Evolutionary conservation across 2,329 filamentous ascomycete species (phyloP), one percentile per base, ranked within the genome.

Genomic region (Arachnopeziza araneosa): DNA sequence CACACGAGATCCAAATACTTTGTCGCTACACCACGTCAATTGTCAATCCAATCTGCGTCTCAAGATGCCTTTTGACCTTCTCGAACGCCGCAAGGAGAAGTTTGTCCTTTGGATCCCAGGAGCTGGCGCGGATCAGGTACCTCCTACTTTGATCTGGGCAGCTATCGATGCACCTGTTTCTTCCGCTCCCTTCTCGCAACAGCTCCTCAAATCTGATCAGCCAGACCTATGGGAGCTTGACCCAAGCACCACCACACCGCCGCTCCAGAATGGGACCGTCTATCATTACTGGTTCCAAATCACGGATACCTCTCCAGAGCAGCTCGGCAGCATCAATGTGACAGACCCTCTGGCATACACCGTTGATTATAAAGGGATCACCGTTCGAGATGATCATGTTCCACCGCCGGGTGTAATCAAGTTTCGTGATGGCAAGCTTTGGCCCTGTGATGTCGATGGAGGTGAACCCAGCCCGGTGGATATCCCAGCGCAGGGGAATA

Each of bases 271-370:
- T 50, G 56, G 55, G 2, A 22, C 48, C 3, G 52, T 59, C 32
- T 65, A 63, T 30, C 54, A 65, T 24, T 65, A 65, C 48, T 65
- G 59, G 59, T 65, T 63, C 19, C 54, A 63, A 24, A 54, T 63
- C 22, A 24, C 57, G 24, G 63, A 65, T 59, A 56, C 54, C 14
- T 65, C 63, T 7, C 58, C 61, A 21, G 54, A 62, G 22, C 52
- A 59, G 7, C 32, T 60, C 4, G 61, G 63, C 1, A 49, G n/a
- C 1, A 52, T 60, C n/a, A 52, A 56, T 26, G 61, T 62, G 8
- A 65, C 63, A 9, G 63, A 65, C 55, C 63, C 63, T 21, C 6
- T 65, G 24, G 60, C 61, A 2, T 62, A 65, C 51, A 65, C 60
- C 7, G 58, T 65, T 1, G 60, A 63, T 30, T 65, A 65, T 32